These are phyloP conservation scores for Exophiala sp. DNA, from an alignment of 2,329 filamentous ascomycete species.

Conservation along the genomic window DNA sequence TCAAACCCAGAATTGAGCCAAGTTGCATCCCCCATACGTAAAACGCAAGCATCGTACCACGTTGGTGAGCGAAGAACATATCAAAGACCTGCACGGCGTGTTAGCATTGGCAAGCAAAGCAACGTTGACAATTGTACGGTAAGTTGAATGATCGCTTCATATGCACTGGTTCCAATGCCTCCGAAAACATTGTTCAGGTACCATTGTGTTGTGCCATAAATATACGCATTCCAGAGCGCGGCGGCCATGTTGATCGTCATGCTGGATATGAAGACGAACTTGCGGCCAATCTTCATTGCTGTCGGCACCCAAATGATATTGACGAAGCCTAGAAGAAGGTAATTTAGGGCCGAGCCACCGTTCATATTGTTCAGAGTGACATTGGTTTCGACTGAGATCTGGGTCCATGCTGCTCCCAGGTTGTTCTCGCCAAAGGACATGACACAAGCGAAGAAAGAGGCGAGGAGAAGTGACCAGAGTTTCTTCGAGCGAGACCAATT, in stretches of 20 bases:
- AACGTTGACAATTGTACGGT: not conserved
- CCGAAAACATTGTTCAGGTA: not conserved
- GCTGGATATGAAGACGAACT: not conserved
- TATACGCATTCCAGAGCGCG: not conserved
- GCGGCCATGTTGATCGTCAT: not conserved
- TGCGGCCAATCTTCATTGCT: not conserved
- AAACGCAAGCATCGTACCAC: not conserved
- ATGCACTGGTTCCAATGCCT: not conserved
- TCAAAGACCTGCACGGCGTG: not conserved
- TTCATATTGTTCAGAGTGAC: not conserved
- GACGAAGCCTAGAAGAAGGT: not conserved
- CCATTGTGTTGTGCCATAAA: not conserved
- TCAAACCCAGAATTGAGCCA: not conserved
- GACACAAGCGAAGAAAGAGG: not conserved
- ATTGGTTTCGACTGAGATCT: not conserved
- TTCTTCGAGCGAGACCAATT: not conserved
- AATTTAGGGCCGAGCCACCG: not conserved
- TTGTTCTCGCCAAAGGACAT: not conserved
- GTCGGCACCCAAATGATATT: not conserved
- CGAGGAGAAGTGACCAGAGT: not conserved
- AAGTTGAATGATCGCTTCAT: not conserved
- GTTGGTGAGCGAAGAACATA: not conserved
- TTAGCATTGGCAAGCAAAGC: not conserved
- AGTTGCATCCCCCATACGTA: not conserved
- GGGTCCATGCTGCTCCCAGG: not conserved